Base-by-base conservation (phyloP, 495 filamentous ascomycete species). In the Amniculicola lignicola region DNA sequence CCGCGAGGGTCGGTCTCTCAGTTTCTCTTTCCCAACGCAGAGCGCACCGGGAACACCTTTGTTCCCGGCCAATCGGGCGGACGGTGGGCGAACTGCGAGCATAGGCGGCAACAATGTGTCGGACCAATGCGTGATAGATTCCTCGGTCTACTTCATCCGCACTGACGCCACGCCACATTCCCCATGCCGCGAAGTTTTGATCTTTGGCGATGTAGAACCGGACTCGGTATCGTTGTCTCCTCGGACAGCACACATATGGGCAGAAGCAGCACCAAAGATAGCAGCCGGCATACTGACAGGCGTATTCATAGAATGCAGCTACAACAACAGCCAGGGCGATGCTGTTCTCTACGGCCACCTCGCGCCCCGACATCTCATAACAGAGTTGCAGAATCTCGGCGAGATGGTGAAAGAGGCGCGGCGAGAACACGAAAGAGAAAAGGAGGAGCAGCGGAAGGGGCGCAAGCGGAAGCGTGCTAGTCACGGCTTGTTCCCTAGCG, bases 281-380 rank as follows among this genome's bases (percentile, higher is more conserved):
- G 82, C 74, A 3, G 67, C 73, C 1, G 86, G 87, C 1, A 72
- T 76, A 10, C 77, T 98, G 1, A 74, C 75, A 0, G 91, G 85
- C 9, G 84, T 98, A 5, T 89, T 96, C 65, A 96, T 98, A 62
- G 93, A 98, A 75, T 97, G 93, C 67, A 92, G 87, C 25, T 98
- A 89, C 67, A 87, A 86, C 57, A 83, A 95, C 63, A 77, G 76
- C 6, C 83, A 87, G 57, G 75, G 82, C 14, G 86, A 91, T 46
- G 80, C 83, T 23, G 77, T 79, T 6, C 78, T 98, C 2, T 98
- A 87, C 65, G 93, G 93, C 1, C 93, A 98, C 64, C 78, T 98
- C 2, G 83, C 85, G 5, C 92, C 93, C 0, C 77, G 85, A 3
- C 90, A 89, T 66, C 71, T 98, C 3, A 78, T 86, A 36, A 75